Percentiles rank a stretch among this genome's conserved stretches.
phyloP scores from a whole-genome alignment of 148 eudicot species.

The Dysphania ambrosioides region DNA sequence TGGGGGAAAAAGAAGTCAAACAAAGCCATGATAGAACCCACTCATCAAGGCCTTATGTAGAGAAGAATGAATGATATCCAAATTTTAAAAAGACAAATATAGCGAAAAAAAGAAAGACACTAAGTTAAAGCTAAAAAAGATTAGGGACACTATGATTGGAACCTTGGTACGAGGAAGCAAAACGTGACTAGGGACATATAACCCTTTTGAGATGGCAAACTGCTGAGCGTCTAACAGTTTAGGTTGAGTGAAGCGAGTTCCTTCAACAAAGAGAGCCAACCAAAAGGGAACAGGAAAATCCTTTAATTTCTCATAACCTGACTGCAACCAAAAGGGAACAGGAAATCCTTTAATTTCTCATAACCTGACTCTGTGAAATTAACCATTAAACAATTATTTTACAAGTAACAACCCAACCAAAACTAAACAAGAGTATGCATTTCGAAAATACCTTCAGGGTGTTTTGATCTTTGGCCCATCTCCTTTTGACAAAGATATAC shows the following conservation, averaged over 20 bases:
- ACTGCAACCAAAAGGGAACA: constrained; percentile 64
- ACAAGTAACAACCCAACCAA: neutral
- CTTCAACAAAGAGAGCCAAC: constrained; percentile 64
- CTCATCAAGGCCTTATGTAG: neutral
- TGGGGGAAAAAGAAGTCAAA: neutral
- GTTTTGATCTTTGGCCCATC: constrained; percentile 78
- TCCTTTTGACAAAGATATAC: constrained; percentile 83
- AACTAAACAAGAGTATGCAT: constrained; percentile 8
- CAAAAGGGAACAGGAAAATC: constrained; percentile 67
- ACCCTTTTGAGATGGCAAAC: constrained; percentile 50
- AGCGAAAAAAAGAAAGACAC: neutral
- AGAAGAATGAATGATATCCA: neutral
- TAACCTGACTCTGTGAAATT: constrained; percentile 40
- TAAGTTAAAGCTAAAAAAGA: neutral
- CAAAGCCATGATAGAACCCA: neutral
- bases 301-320: constrained; percentile 50
- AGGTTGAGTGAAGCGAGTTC: constrained; percentile 61
- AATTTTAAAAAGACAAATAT: neutral
- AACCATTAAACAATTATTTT: constrained; percentile 1
- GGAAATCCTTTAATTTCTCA: constrained; percentile 60
- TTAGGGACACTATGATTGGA: neutral
- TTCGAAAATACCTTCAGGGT: constrained; percentile 58
- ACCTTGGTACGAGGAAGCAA: constrained; percentile 78
- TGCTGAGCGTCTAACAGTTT: constrained; percentile 65
- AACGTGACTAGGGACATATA: constrained; percentile 56